phyloP scores from a whole-genome alignment of 169 alveolate genomes.

The Blepharisma undulans region DNA sequence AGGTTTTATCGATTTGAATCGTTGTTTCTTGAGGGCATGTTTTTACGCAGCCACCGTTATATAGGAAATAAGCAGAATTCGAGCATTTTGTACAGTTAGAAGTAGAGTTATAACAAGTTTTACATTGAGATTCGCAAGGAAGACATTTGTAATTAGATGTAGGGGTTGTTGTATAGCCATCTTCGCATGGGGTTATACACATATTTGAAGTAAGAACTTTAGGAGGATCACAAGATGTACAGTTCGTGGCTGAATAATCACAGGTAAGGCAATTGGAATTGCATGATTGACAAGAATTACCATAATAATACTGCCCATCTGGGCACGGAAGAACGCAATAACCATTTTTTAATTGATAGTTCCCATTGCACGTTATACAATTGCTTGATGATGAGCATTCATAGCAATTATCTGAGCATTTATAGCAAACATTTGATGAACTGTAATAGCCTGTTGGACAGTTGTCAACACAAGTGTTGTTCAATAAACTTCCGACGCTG shows the following conservation, averaged over 20 bases:
- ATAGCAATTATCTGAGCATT: slow-evolving; percentile 15
- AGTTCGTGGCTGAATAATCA: neutral
- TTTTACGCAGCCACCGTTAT: neutral
- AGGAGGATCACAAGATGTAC: slow-evolving; percentile 4
- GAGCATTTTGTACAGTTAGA: slow-evolving; percentile 5
- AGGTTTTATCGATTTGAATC: neutral
- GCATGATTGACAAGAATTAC: neutral
- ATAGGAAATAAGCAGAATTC: neutral
- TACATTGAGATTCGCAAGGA: neutral
- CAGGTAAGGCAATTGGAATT: neutral
- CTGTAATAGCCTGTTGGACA: slow-evolving; percentile 21
- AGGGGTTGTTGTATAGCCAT: slow-evolving; percentile 1
- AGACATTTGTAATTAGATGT: neutral
- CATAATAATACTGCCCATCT: slow-evolving; percentile 18
- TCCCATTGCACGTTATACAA: neutral
- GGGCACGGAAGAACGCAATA: neutral
- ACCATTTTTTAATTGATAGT: slow-evolving; percentile 18
- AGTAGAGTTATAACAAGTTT: neutral
- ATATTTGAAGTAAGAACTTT: neutral
- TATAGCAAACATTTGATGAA: neutral
- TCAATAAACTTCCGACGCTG: neutral
- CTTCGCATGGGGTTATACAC: neutral
- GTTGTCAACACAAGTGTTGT: neutral
- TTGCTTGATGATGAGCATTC: neutral
- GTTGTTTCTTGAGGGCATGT: slow-evolving; percentile 8